phyloP scores from a whole-genome alignment of 192 early-diverging fungal species.

The Entrophospora sp. region DNA sequence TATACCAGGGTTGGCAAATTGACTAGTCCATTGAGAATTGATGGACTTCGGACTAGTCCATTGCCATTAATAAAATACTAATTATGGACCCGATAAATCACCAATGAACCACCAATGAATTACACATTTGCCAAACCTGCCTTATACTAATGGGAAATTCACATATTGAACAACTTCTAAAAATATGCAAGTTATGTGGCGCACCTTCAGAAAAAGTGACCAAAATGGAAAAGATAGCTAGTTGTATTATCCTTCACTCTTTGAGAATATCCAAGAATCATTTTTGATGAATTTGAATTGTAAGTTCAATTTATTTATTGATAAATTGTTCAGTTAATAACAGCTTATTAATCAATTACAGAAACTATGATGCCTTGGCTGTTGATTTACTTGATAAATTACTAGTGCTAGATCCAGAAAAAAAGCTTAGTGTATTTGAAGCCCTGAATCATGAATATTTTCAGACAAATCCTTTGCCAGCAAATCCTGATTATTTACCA shows the following conservation, averaged over 20 bases:
- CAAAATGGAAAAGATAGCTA: constrained; percentile 58
- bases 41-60: too few species aligned
- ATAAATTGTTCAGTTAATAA: too few species aligned
- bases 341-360: too few species aligned
- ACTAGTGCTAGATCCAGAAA: constrained; percentile 66
- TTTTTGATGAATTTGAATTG: constrained; percentile 52
- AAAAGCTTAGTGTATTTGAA: constrained; percentile 58
- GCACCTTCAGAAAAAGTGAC: constrained; percentile 81
- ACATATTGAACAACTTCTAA: constrained; percentile 78
- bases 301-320: too few species aligned
- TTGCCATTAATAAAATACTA: too few species aligned
- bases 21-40: too few species aligned
- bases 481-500: too few species aligned
- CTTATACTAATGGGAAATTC: constrained; percentile 73
- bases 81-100: too few species aligned
- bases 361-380: constrained; percentile 45
- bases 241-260: too few species aligned
- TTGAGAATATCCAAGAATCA: constrained; percentile 43
- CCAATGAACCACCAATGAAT: too few species aligned
- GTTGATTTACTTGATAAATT: constrained; percentile 73
- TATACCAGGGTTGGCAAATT: too few species aligned
- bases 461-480: constrained; percentile 59
- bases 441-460: constrained; percentile 82
- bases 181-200: constrained; percentile 82
- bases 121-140: too few species aligned